Base-by-base conservation (phyloP, 1,284 basidiomycete species). In the Puccinia triticina region DNA sequence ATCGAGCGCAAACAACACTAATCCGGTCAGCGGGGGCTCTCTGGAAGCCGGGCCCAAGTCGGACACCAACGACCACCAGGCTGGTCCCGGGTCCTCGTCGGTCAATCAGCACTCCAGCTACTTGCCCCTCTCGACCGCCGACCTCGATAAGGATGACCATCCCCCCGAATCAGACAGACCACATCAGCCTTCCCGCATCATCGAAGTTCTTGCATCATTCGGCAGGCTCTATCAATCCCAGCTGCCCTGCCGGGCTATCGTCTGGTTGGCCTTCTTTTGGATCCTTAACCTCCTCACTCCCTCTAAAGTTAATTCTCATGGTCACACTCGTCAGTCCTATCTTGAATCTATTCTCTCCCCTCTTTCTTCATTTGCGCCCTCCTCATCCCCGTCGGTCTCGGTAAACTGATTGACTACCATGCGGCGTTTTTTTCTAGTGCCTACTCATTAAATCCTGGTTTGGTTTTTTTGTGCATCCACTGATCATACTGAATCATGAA, bases 261-360 rank as follows among this genome's bases (percentile, higher is more conserved):
- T 73, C 21, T 72, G 69, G 53, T 40, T 81, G 8, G 18, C 53
- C 46, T 57, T 18, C 11, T 81, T 73, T 23, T 81, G 78, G 78
- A 61, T 81, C 46, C 46, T 81, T 37, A 81, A 81, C 78, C 59
- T 81, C 16, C 57, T 81, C 50, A 72, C 69, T 21, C 78, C 78
- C 10, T 48, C 53, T 46, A 48, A 81, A 50, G 50, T 71, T 23
- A 64, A 59, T 43, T 72, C 67, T 29, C 69, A 64, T 81, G 78
- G 78, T 10, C 78, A 81, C 64, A 81, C 74, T 43, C 37, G 78
- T 81, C 18, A 73, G 78, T 81, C 37, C 16, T 50, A 29, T 34
- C 34, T 23, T 59, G 4, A 14, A n/a, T 69, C 14, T 16, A 32
- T 43, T 37, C 40, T 50, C n/a, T n/a, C n/a, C n/a, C 37, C 21